Evolutionary conservation across 1,139 yeast species (phyloP).

Genomic region (Magnusiomyces suaveolens): DNA sequence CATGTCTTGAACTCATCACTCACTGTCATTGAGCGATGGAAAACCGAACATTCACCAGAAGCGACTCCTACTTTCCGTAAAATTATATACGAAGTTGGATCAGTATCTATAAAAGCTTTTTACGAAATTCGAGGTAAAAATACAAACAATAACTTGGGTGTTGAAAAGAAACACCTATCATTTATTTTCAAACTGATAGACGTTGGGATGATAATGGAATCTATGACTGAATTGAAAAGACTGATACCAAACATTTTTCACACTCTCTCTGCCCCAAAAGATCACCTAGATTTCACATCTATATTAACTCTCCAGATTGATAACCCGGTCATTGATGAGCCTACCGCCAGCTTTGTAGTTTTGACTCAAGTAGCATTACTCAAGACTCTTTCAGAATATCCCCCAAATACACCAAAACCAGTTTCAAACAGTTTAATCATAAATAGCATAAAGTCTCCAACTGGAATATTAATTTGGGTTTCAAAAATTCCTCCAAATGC

Average conservation of each 20-base stretch:
- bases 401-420: conserved; percentile 14
- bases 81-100: conserved; percentile 15
- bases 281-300: background rate
- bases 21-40: conserved; percentile 12
- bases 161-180: conserved; percentile 19
- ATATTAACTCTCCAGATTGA: background rate
- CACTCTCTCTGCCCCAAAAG: background rate
- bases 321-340: background rate
- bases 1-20: conserved; percentile 13
- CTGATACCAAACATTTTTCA: background rate
- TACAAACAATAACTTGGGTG: conserved; percentile 6
- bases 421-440: conserved; percentile 12
- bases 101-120: conserved; percentile 13
- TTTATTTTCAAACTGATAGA: conserved; percentile 19
- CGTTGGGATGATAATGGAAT: conserved; percentile 16
- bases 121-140: conserved; percentile 9
- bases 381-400: conserved; percentile 14
- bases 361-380: conserved; percentile 17
- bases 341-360: conserved; percentile 14
- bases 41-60: background rate
- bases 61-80: conserved; percentile 11
- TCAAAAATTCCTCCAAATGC: conserved; percentile 8
- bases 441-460: background rate
- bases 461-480: conserved; percentile 17
- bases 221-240: conserved; percentile 14